Conservation (phyloP, 2,329 filamentous ascomycete genomes). For the Stagonosporopsis chrysanthemi region DNA sequence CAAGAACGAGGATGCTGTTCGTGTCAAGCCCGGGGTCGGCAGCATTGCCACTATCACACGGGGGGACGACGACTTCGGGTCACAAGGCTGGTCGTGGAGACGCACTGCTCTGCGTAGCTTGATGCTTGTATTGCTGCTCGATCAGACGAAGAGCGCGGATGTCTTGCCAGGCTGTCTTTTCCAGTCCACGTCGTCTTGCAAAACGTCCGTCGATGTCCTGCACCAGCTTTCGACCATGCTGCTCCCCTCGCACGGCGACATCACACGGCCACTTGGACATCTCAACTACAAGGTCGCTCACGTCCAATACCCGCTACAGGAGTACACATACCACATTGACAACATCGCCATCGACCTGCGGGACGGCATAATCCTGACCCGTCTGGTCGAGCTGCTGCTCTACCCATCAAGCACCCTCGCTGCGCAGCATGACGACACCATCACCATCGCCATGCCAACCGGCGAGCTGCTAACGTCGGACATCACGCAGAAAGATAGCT, state of each 20-base stretch:
- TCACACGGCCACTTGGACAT: conserved; percentile 62
- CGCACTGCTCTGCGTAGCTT: conserved; percentile 65
- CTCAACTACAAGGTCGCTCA: conserved; percentile 64
- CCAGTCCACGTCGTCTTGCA: conserved; percentile 59
- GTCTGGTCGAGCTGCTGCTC: conserved; percentile 65
- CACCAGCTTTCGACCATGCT: conserved; percentile 61
- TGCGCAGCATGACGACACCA: conserved; percentile 46
- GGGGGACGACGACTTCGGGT: conserved; percentile 52
- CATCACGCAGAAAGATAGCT: conserved; percentile 47
- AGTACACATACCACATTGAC: conserved; percentile 64
- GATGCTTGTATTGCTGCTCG: conserved; percentile 67
- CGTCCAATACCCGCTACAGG: conserved; percentile 64
- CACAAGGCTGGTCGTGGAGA: conserved; percentile 59
- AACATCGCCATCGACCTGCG: conserved; percentile 70
- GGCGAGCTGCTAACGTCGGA: conserved; percentile 54
- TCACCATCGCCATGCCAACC: conserved; percentile 56
- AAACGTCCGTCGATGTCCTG: conserved; percentile 63
- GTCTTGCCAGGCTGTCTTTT: conserved; percentile 58
- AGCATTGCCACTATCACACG: conserved; percentile 51
- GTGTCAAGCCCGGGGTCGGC: conserved; percentile 47
- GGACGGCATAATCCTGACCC: conserved; percentile 66
- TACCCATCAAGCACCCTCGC: conserved; percentile 50
- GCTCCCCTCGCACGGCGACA: conserved; percentile 66
- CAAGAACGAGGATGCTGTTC: conserved; percentile 63
- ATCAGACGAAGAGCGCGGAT: conserved; percentile 58